phyloP scores from a whole-genome alignment of 2,329 filamentous ascomycete species.

The Diaporthe destruens region DNA sequence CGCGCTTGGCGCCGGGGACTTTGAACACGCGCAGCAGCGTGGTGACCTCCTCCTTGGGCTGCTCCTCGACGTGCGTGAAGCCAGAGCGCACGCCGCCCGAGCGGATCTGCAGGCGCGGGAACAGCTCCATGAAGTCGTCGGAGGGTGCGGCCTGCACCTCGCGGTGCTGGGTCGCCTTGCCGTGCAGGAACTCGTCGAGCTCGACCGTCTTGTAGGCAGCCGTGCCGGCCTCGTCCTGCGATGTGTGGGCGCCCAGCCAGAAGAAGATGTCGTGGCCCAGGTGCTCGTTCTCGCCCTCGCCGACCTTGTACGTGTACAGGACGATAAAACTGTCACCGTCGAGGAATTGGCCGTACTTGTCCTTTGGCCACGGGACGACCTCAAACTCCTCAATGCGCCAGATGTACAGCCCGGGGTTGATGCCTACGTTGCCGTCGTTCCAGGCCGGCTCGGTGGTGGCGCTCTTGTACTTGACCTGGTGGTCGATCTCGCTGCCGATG shows the following conservation, averaged over 20 bases:
- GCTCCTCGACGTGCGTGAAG: conserved; percentile 71
- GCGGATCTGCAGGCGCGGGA: conserved; percentile 71
- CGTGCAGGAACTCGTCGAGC: conserved; percentile 74
- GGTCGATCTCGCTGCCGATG: conserved; percentile 73
- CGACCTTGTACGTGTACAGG: conserved; percentile 69
- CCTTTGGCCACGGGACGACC: conserved; percentile 71
- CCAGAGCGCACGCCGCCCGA: conserved; percentile 72
- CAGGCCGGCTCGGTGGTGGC: conserved; percentile 75
- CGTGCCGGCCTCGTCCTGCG: conserved; percentile 76
- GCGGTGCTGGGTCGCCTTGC: conserved; percentile 73
- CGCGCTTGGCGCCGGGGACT: conserved; percentile 62
- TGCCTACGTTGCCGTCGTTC: conserved; percentile 69
- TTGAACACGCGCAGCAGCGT: conserved; percentile 75
- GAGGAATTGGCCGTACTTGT: conserved; percentile 71
- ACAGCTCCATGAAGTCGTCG: conserved; percentile 70
- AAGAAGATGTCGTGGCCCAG: conserved; percentile 77
- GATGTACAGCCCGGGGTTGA: conserved; percentile 66
- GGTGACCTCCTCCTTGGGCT: conserved; percentile 55
- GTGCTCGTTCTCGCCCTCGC: conserved; percentile 51
- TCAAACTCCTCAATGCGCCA: conserved; percentile 78
- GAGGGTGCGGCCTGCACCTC: conserved; percentile 72
- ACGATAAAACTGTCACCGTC: conserved; percentile 78
- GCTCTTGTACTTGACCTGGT: conserved; percentile 76
- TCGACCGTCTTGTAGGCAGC: conserved; percentile 80
- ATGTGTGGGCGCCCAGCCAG: conserved; percentile 75